phyloP scores from a whole-genome alignment of 2,329 filamentous ascomycete genomes.

The Purpureocillium lavendulum region DNA sequence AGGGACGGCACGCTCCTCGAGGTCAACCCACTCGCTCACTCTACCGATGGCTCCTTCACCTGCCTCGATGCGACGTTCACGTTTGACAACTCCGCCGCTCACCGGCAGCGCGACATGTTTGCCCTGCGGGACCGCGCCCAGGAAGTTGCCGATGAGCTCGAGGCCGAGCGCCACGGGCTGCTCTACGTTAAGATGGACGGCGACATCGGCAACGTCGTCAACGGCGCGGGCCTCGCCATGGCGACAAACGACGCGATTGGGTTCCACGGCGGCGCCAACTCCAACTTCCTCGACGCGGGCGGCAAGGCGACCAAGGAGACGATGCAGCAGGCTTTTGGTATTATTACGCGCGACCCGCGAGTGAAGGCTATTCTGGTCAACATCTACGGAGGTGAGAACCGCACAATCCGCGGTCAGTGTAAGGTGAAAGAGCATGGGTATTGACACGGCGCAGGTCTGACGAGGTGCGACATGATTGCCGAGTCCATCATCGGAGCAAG shows the following conservation, averaged over 20 bases:
- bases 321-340: conserved; percentile 66
- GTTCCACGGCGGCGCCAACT: conserved; percentile 56
- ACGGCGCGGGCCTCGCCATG: conserved; percentile 85
- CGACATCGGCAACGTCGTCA: conserved; percentile 76
- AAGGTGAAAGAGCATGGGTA: no score
- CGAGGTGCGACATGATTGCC: conserved; percentile 42
- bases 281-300: conserved; percentile 86
- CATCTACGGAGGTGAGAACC: conserved; percentile 35
- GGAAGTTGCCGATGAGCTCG: conserved; percentile 24
- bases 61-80: conserved; percentile 30
- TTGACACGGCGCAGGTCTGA: no score
- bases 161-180: conserved; percentile 54
- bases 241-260: conserved; percentile 78
- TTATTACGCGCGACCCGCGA: conserved; percentile 62
- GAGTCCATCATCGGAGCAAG: conserved; percentile 37
- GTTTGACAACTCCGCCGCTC: conserved; percentile 38
- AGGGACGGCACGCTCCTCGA: conserved; percentile 39
- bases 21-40: conserved; percentile 26
- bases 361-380: conserved; percentile 61
- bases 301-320: conserved; percentile 80
- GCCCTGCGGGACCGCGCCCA: conserved; percentile 21
- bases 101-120: conserved; percentile 32
- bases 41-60: conserved; percentile 17
- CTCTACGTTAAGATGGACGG: conserved; percentile 61
- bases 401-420: no score